phyloP scores from a whole-genome alignment of 164 flowering plant genomes.

The Magnolia kwangsiensis region DNA sequence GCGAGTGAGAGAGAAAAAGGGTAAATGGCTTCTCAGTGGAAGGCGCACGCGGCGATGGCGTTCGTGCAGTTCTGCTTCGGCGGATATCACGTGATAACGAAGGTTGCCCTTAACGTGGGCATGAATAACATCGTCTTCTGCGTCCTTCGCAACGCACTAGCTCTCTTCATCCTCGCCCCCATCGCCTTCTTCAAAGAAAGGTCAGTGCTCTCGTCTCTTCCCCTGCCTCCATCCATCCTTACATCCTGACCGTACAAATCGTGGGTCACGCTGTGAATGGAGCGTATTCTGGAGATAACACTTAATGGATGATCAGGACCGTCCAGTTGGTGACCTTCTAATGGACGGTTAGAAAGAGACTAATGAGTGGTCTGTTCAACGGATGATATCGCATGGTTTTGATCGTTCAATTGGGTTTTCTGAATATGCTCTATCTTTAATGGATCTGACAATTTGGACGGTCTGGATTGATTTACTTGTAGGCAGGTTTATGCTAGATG shows the following conservation, averaged over 20 bases:
- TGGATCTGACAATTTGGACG: no score
- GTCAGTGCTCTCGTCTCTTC: slow-evolving; percentile 1
- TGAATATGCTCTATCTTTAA: no score
- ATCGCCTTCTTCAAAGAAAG: slow-evolving; percentile 70
- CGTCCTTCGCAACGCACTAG: slow-evolving; percentile 74
- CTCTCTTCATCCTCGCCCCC: slow-evolving; percentile 83
- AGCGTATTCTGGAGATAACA: no score
- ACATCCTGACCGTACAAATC: not conserved
- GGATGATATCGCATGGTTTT: no score
- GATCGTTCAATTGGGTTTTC: no score
- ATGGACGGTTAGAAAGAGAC: no score
- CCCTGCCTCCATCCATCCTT: not conserved
- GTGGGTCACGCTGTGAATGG: no score
- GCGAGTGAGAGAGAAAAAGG: not conserved
- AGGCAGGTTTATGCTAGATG: no score
- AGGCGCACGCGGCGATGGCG: slow-evolving; percentile 75
- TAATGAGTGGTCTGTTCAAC: no score
- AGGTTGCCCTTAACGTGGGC: slow-evolving; percentile 84
- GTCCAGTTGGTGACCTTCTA: no score
- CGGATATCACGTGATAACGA: slow-evolving; percentile 88
- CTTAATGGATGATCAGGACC: no score
- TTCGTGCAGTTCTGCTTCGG: slow-evolving; percentile 71
- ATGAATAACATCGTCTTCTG: slow-evolving; percentile 90
- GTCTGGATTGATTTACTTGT: no score
- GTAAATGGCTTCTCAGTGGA: slow-evolving; percentile 14